Percentiles rank a stretch among this genome's conserved stretches.
These are phyloP conservation scores for Pseudevernia furfuracea DNA, from an alignment of 495 filamentous ascomycete genomes.

Conservation along the genomic window DNA sequence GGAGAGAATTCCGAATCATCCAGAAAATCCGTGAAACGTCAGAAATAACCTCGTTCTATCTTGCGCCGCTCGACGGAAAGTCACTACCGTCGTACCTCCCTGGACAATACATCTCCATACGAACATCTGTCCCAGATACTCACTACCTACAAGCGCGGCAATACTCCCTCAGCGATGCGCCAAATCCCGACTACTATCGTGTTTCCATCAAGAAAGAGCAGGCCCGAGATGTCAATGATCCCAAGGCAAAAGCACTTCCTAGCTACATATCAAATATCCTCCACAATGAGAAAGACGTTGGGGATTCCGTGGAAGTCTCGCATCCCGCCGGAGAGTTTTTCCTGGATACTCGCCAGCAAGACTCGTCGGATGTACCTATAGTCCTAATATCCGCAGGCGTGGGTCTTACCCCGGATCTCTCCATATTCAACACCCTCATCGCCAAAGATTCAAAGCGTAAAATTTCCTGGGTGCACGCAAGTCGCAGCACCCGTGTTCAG, in stretches of 20 bases:
- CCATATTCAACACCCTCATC: conserved; percentile 55
- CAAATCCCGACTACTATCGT: conserved; percentile 52
- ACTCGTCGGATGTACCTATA: conserved; percentile 36
- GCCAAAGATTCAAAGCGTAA: conserved; percentile 37
- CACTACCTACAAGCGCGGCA: conserved; percentile 57
- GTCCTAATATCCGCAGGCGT: conserved; percentile 65
- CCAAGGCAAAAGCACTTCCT: conserved; percentile 40
- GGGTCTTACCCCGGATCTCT: conserved; percentile 58
- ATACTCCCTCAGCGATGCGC: conserved; percentile 63
- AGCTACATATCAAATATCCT: conserved; percentile 66
- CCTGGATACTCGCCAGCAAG: conserved; percentile 41
- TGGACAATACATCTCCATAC: conserved; percentile 63
- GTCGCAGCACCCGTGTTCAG: conserved; percentile 39
- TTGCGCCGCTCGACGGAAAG: conserved; percentile 54
- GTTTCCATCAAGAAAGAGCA: conserved; percentile 63
- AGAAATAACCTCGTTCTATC: conserved; percentile 65
- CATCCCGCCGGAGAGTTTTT: conserved; percentile 67
- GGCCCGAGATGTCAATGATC: conserved; percentile 39
- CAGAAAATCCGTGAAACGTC: conserved; percentile 54
- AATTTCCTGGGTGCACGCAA: conserved; percentile 57
- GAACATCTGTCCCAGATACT: conserved; percentile 49
- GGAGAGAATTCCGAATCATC: conserved; percentile 59
- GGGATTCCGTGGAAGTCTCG: conserved; percentile 54
- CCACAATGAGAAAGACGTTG: conserved; percentile 51
- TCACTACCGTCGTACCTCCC: conserved; percentile 54